These are phyloP conservation scores for Amesomyces nigricolor DNA, from an alignment of 2,329 filamentous ascomycete genomes.

Conservation along the genomic window DNA sequence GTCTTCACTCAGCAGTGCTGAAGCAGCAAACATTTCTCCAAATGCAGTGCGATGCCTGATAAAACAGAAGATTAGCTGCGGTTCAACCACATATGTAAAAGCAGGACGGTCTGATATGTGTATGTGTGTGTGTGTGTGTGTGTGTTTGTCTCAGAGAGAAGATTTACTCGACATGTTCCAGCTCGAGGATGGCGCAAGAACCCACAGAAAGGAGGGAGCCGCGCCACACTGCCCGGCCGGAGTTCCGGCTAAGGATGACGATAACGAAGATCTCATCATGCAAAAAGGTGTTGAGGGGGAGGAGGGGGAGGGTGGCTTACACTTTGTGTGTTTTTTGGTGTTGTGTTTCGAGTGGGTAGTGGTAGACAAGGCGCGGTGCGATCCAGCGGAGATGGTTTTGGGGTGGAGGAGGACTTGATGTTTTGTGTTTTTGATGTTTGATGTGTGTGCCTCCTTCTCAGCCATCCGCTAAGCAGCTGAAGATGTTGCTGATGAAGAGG, in stretches of 20 bases:
- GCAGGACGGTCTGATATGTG: background rate
- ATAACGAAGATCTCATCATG: conserved; percentile 84
- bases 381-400: background rate
- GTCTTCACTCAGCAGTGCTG: background rate
- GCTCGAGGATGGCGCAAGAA: conserved; percentile 13
- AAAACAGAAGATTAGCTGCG: background rate
- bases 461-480: too few relatives aligned
- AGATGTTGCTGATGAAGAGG: background rate
- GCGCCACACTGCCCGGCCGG: conserved; percentile 22
- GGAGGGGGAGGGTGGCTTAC: conserved; percentile 15
- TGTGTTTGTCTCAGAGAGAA: conserved; percentile 45
- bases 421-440: too few relatives aligned
- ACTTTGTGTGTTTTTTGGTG: background rate
- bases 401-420: background rate
- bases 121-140: background rate
- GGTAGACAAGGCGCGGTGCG: background rate
- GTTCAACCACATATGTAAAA: background rate
- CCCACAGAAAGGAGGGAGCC: background rate
- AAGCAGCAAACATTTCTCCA: background rate
- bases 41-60: background rate
- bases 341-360: background rate
- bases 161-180: conserved; percentile 41
- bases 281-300: background rate
- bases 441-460: too few relatives aligned
- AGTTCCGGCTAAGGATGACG: conserved; percentile 95